phyloP scores from a whole-genome alignment of 352 stramenopile genomes.

The Phytopythium aichiense region DNA sequence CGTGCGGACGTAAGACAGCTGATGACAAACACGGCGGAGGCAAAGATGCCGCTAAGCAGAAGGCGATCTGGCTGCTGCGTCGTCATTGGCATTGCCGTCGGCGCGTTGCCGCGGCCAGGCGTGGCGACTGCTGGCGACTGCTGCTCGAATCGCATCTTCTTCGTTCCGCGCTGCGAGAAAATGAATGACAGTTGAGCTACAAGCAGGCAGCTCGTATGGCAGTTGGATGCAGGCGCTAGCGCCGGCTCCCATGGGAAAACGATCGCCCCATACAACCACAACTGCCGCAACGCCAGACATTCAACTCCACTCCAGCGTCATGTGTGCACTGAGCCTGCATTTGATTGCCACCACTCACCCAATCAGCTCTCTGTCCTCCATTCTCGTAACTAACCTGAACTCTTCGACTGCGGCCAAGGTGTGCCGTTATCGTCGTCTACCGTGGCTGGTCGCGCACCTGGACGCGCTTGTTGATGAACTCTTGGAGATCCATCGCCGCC shows the following conservation, averaged over 20 bases:
- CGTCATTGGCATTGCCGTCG: neutral
- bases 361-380: neutral
- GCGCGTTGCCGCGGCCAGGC: neutral
- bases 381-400: neutral
- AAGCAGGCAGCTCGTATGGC: too few relatives aligned
- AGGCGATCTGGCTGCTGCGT: neutral
- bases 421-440: neutral
- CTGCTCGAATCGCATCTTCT: too few relatives aligned
- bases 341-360: neutral
- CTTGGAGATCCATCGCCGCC: slow-evolving; percentile 67
- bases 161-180: too few relatives aligned
- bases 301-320: too few relatives aligned
- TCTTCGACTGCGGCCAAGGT: neutral
- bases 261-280: too few relatives aligned
- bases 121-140: neutral
- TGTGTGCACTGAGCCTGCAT: neutral
- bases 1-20: neutral
- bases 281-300: too few relatives aligned
- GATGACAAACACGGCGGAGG: neutral
- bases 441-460: slow-evolving; percentile 34
- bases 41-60: neutral
- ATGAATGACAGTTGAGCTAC: too few relatives aligned
- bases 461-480: slow-evolving; percentile 72
- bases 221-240: too few relatives aligned
- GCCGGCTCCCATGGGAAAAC: too few relatives aligned